Evolutionary conservation across 768 basidiomycete species (phyloP).

Genomic region (Calvatia gigantea): DNA sequence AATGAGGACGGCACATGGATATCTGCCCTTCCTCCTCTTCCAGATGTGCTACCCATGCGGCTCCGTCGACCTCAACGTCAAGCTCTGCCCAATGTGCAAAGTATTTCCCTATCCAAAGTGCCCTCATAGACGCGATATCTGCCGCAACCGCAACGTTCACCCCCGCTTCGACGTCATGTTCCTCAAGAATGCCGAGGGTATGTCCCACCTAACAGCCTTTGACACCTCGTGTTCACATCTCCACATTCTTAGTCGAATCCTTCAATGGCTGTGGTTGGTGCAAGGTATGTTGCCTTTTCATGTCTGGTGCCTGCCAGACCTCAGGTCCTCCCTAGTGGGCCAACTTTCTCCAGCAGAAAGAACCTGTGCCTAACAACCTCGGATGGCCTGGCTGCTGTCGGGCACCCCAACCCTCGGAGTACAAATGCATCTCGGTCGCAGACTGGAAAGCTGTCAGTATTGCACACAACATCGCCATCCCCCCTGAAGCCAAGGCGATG

Average conservation of each 20-base stretch:
- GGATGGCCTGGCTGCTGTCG: slow-evolving; percentile 92
- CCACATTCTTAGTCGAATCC: slow-evolving; percentile 50
- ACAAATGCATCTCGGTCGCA: slow-evolving; percentile 59
- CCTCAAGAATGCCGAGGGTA: slow-evolving; percentile 88
- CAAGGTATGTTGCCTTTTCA: slow-evolving; percentile 53
- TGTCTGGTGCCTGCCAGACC: slow-evolving; percentile 21
- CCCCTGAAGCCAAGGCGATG: slow-evolving; percentile 63
- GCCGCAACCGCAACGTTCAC: slow-evolving; percentile 69
- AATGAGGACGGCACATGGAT: slow-evolving; percentile 10
- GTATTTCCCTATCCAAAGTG: slow-evolving; percentile 75
- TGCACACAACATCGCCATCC: slow-evolving; percentile 72
- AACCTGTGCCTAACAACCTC: slow-evolving; percentile 56
- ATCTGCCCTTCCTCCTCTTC: slow-evolving; percentile 23
- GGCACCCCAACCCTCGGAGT: slow-evolving; percentile 59
- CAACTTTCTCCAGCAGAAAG: slow-evolving; percentile 47
- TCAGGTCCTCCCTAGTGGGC: slow-evolving; percentile 59
- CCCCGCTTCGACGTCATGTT: slow-evolving; percentile 76
- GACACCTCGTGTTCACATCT: slow-evolving; percentile 1
- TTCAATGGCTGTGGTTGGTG: slow-evolving; percentile 89
- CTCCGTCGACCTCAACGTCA: slow-evolving; percentile 63
- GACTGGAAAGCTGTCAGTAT: slow-evolving; percentile 81
- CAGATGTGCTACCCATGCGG: slow-evolving; percentile 73
- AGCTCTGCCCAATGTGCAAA: slow-evolving; percentile 81
- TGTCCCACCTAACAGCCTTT: slow-evolving; percentile 20
- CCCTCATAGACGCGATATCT: slow-evolving; percentile 72